Evolutionary conservation across 192 early-diverging fungal species (phyloP).

Genomic region (Mortierella hygrophila): DNA sequence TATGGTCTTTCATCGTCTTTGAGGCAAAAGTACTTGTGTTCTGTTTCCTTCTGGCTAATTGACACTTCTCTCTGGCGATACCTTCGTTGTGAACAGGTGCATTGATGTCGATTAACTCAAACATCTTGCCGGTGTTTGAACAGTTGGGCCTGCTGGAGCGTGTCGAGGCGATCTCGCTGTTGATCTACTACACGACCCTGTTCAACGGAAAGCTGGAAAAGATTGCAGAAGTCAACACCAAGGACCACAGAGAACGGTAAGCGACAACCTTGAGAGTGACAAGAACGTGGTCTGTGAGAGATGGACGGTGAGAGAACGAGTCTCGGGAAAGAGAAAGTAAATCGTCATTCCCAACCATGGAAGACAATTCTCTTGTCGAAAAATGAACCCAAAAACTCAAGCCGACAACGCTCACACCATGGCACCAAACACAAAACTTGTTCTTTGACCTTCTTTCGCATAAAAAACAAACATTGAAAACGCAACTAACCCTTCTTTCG

Average conservation of each 20-base stretch:
- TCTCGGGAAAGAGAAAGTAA: not conserved
- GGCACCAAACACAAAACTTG: not conserved
- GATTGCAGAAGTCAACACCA: conserved; percentile 20
- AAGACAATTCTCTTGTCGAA: not conserved
- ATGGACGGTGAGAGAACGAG: not conserved
- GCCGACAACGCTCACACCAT: not conserved
- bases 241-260: not conserved
- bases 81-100: conserved; percentile 11
- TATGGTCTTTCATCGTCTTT: not conserved
- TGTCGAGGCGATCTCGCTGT: conserved; percentile 13
- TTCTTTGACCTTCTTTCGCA: not conserved
- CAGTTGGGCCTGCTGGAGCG: conserved; percentile 29
- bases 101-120: conserved; percentile 25
- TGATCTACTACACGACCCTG: not conserved
- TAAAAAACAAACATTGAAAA: not conserved
- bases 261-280: not conserved
- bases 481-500: not conserved
- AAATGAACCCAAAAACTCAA: not conserved
- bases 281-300: not conserved
- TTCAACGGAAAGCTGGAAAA: conserved; percentile 17
- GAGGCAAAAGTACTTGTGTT: not conserved
- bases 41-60: not conserved
- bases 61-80: not conserved
- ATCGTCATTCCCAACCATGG: not conserved
- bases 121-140: conserved; percentile 38